These are phyloP conservation scores for Saturnispora hagleri DNA, from an alignment of 805 yeast species.

Conservation along the genomic window DNA sequence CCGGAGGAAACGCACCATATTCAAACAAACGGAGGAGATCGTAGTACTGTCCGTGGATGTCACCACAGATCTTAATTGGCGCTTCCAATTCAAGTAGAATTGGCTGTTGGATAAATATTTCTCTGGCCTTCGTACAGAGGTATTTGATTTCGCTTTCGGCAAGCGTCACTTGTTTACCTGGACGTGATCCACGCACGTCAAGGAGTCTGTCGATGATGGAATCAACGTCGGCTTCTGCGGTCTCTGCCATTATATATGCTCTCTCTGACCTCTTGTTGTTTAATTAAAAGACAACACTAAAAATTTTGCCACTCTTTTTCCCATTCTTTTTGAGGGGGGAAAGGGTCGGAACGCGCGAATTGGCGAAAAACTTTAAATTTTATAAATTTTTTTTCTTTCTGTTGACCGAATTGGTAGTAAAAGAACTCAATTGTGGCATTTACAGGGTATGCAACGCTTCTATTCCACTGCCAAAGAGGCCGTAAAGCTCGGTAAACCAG, in stretches of 20 bases:
- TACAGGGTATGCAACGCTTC: background rate
- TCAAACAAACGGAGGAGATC: conserved; percentile 92
- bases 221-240: conserved; percentile 83
- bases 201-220: conserved; percentile 92
- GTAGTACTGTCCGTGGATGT: conserved; percentile 96
- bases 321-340: background rate
- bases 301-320: background rate
- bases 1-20: conserved; percentile 99
- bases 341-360: background rate
- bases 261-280: conserved; percentile 12
- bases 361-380: background rate
- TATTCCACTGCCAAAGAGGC: background rate
- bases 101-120: conserved; percentile 96
- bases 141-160: conserved; percentile 91
- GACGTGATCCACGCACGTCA: conserved; percentile 97
- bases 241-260: conserved; percentile 21
- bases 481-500: background rate
- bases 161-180: conserved; percentile 92
- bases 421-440: background rate
- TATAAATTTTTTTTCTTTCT: background rate
- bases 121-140: conserved; percentile 95
- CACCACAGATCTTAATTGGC: conserved; percentile 96
- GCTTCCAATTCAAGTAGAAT: conserved; percentile 93
- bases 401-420: background rate
- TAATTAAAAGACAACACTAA: background rate